Percentiles rank a stretch among this genome's conserved stretches.
These are phyloP conservation scores for Petunia hybrid DNA, from an alignment of 305 asterid genomes.

Conservation along the genomic window DNA sequence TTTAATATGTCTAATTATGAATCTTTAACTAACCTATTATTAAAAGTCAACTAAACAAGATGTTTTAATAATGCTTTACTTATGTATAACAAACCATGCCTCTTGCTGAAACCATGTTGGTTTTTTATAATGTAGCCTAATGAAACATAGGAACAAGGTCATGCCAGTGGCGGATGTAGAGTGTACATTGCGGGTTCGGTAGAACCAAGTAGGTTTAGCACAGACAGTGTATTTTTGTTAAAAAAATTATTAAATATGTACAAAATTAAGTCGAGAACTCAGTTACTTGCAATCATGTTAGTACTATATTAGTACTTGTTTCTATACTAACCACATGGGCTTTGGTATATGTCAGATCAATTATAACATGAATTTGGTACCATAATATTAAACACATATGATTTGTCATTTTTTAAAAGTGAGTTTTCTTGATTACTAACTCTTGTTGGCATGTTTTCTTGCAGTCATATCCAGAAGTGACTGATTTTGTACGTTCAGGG, in stretches of 20 bases:
- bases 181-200: no score
- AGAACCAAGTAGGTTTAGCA: no score
- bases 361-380: background rate
- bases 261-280: no score
- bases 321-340: conserved; percentile 25
- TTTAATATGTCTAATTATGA: background rate
- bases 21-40: background rate
- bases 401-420: background rate
- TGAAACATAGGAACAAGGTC: conserved; percentile 48
- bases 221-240: no score
- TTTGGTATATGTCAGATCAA: background rate
- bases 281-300: conserved; percentile 26
- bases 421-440: background rate
- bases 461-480: conserved; percentile 71
- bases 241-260: no score
- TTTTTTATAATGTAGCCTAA: conserved; percentile 29
- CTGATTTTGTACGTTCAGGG: conserved; percentile 55
- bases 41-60: conserved; percentile 23
- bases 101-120: conserved; percentile 46
- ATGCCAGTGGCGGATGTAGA: background rate
- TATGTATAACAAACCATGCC: conserved; percentile 40
- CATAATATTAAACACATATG: background rate
- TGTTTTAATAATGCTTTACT: background rate
- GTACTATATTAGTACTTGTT: background rate
- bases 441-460: conserved; percentile 16